Conservation (phyloP, 1,284 basidiomycete species). For the Cystobasidium pallidum region DNA sequence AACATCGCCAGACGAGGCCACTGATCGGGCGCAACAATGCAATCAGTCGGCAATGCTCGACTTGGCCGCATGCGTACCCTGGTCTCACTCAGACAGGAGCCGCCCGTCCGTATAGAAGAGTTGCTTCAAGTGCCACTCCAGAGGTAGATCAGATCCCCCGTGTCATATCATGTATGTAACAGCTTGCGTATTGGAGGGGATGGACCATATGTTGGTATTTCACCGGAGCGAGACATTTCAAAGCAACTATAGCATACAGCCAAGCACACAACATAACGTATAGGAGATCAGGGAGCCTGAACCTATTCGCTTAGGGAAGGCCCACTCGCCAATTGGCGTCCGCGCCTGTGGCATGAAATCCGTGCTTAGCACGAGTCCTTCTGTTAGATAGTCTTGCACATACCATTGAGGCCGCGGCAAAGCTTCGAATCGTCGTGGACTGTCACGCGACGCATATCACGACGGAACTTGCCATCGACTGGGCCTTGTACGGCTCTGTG, state of each 20-base stretch:
- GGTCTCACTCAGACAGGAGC: too few relatives aligned
- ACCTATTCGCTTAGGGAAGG: background rate
- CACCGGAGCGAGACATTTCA: too few relatives aligned
- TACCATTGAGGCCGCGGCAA: constrained; percentile 22
- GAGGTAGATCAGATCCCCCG: too few relatives aligned
- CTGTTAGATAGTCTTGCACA: background rate
- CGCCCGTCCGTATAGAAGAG: too few relatives aligned
- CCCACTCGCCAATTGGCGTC: constrained; percentile 34
- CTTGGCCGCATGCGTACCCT: too few relatives aligned
- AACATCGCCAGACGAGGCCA: too few relatives aligned
- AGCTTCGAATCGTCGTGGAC: constrained; percentile 25
- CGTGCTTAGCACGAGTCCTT: background rate
- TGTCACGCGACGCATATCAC: constrained; percentile 25
- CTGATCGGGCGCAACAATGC: too few relatives aligned
- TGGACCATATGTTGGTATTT: too few relatives aligned
- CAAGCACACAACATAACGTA: background rate
- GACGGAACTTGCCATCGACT: constrained; percentile 32
- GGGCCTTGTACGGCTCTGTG: constrained; percentile 30
- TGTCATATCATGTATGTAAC: too few relatives aligned
- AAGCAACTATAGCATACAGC: background rate
- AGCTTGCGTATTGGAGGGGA: too few relatives aligned
- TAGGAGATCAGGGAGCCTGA: background rate
- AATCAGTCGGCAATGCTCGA: too few relatives aligned
- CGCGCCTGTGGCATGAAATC: background rate
- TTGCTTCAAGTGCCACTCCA: too few relatives aligned